A percentile compares a stretch with the other conserved stretches of the same genome.
These are phyloP conservation scores for Hysterium pulicare DNA, from an alignment of 2,329 filamentous ascomycete species.

Conservation along the genomic window DNA sequence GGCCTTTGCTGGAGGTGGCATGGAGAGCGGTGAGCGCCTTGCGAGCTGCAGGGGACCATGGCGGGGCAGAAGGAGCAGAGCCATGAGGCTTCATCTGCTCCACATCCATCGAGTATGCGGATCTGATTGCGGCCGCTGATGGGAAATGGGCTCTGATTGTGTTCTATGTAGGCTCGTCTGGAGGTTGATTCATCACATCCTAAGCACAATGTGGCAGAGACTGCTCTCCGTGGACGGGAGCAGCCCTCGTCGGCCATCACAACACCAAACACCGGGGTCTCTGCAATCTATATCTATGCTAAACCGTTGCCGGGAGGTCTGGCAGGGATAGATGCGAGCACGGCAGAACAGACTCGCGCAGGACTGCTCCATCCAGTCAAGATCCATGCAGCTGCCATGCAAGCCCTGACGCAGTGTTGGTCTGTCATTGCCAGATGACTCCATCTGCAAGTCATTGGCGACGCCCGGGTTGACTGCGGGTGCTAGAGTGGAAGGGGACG, in stretches of 20 bases:
- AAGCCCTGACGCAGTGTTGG: background rate
- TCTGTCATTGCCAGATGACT: conserved; percentile 1
- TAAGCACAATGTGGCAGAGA: no score
- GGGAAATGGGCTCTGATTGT: no score
- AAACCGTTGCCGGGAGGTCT: background rate
- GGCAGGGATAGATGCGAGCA: background rate
- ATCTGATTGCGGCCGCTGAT: background rate
- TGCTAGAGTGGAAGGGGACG: no score
- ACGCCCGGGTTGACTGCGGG: no score
- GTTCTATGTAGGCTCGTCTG: no score
- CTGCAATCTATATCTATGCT: background rate
- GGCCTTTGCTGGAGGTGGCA: conserved; percentile 4
- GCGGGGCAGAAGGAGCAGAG: conserved; percentile 1
- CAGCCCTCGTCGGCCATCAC: background rate
- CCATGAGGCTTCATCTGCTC: no score
- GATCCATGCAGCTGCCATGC: background rate
- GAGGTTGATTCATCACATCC: no score
- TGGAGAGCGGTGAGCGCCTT: conserved; percentile 1
- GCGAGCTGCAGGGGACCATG: background rate
- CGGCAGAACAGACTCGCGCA: conserved; percentile 1
- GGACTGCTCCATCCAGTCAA: conserved; percentile 2
- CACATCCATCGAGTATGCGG: background rate
- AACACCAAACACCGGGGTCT: background rate
- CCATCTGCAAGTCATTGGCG: conserved; percentile 7
- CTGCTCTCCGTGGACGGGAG: background rate